Evolutionary conservation across 2,329 filamentous ascomycete genomes (phyloP).

Genomic region (Aspergillus fructus): DNA sequence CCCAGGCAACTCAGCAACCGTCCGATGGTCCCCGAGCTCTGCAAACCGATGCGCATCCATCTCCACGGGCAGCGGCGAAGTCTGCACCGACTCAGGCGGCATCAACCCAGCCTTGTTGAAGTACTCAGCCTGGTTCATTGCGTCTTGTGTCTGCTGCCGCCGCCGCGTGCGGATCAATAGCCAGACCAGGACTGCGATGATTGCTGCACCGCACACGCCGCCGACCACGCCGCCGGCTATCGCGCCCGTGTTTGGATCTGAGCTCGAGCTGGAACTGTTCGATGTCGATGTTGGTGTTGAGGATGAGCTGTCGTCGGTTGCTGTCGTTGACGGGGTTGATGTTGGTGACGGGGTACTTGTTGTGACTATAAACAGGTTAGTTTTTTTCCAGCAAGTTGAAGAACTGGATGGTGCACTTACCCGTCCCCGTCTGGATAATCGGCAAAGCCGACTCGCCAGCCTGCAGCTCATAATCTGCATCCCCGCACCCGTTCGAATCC

Average conservation of each 20-base stretch:
- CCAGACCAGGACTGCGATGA: constrained; percentile 1
- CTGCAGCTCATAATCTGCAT: not conserved
- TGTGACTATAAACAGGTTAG: not conserved
- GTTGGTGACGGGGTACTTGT: not conserved
- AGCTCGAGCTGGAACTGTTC: not conserved
- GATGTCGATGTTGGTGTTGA: not conserved
- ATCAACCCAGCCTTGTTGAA: not conserved
- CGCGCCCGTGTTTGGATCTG: not conserved
- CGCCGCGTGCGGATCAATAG: not conserved
- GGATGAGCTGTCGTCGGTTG: not conserved
- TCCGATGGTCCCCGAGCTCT: not conserved
- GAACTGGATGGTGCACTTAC: not conserved
- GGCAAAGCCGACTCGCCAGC: not conserved
- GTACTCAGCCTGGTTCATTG: not conserved
- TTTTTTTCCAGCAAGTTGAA: no score
- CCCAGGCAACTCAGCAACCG: not conserved
- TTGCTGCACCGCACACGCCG: not conserved
- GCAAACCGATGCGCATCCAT: not conserved
- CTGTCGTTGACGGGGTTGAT: not conserved
- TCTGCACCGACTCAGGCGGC: not conserved
- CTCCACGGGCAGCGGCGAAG: not conserved
- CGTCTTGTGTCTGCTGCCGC: not conserved
- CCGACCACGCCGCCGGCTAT: constrained; percentile 4
- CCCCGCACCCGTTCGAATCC: constrained; percentile 1
- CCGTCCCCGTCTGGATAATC: not conserved